Percentiles rank a stretch among this genome's conserved stretches.
phyloP scores from a whole-genome alignment of 2,329 filamentous ascomycete genomes.

The Pseudopyrenochaeta lycopersici region DNA sequence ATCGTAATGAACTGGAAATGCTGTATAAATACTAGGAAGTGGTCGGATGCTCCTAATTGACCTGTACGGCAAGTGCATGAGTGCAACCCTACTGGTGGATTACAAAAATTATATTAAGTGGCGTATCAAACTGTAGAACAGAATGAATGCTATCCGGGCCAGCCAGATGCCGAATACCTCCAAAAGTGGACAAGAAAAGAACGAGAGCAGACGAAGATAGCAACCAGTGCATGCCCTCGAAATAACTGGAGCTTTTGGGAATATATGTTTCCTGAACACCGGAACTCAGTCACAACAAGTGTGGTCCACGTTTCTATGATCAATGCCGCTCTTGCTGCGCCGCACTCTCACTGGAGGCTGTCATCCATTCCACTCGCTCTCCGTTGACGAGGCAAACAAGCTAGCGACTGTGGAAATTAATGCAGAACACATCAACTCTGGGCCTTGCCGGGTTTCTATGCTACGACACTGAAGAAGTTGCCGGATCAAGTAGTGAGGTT shows the following conservation, averaged over 20 bases:
- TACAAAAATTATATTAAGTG: slow-evolving; percentile 4
- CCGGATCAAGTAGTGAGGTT: slow-evolving; percentile 13
- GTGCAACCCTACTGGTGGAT: slow-evolving; percentile 1
- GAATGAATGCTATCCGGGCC: slow-evolving; percentile 16
- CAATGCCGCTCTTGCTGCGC: slow-evolving; percentile 18
- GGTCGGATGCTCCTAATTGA: slow-evolving; percentile 32
- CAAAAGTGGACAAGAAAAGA: slow-evolving; percentile 15
- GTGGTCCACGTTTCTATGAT: slow-evolving; percentile 3
- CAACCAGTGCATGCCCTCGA: slow-evolving; percentile 21
- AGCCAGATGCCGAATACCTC: slow-evolving; percentile 17
- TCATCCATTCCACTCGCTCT: slow-evolving; percentile 18
- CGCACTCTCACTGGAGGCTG: slow-evolving; percentile 18
- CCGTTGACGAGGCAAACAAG: slow-evolving; percentile 1
- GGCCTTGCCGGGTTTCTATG: background rate
- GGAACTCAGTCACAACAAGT: background rate
- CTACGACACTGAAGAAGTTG: slow-evolving; percentile 6
- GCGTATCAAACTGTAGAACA: background rate
- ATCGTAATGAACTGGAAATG: slow-evolving; percentile 25
- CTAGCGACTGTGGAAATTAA: slow-evolving; percentile 20
- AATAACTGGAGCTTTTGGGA: slow-evolving; percentile 6
- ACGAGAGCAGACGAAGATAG: slow-evolving; percentile 21
- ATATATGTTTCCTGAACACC: slow-evolving; percentile 16
- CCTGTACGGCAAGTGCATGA: slow-evolving; percentile 36
- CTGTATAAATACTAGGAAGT: slow-evolving; percentile 40
- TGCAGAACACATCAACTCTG: slow-evolving; percentile 4